These are phyloP conservation scores for Tricholoma saponaceum DNA, from an alignment of 768 basidiomycete species.

Conservation along the genomic window DNA sequence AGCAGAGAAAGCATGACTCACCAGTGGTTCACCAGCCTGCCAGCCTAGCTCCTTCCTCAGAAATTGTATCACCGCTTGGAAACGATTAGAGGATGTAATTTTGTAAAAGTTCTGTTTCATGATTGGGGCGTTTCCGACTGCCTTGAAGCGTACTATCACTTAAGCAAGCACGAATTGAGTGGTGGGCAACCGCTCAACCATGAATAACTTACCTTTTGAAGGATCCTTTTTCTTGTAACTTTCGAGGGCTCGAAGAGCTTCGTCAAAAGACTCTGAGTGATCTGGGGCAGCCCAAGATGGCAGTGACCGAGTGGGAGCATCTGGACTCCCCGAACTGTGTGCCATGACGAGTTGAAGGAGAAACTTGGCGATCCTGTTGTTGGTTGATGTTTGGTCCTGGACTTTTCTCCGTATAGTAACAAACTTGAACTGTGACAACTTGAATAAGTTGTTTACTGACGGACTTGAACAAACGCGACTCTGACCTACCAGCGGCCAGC, in stretches of 20 bases:
- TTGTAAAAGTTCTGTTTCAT: constrained; percentile 99
- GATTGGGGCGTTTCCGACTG: constrained; percentile 94
- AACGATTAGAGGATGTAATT: constrained; percentile 89
- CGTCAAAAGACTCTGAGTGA: constrained; percentile 29
- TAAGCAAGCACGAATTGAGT: constrained; percentile 3
- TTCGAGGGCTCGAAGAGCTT: constrained; percentile 70
- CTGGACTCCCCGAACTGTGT: constrained; percentile 15
- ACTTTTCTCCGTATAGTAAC: too few relatives aligned
- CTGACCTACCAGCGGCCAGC: too few relatives aligned
- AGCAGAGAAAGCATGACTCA: constrained; percentile 29
- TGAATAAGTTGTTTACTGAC: too few relatives aligned
- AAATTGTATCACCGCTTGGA: constrained; percentile 92
- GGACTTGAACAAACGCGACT: too few relatives aligned
- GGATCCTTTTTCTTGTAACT: constrained; percentile 83
- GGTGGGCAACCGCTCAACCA: not conserved
- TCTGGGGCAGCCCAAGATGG: constrained; percentile 27
- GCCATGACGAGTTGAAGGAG: not conserved
- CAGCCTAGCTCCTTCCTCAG: constrained; percentile 83
- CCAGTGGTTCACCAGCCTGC: constrained; percentile 81
- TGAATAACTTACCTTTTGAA: constrained; percentile 52
- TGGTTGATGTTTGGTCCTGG: not conserved
- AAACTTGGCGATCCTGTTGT: too few relatives aligned
- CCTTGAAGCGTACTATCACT: constrained; percentile 97
- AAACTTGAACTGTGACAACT: too few relatives aligned
- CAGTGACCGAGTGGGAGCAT: constrained; percentile 24